A percentile compares a stretch with the other conserved stretches of the same genome.
Evolutionary conservation across 768 basidiomycete species (phyloP).

Genomic region (Pisolithus microcarpus): DNA sequence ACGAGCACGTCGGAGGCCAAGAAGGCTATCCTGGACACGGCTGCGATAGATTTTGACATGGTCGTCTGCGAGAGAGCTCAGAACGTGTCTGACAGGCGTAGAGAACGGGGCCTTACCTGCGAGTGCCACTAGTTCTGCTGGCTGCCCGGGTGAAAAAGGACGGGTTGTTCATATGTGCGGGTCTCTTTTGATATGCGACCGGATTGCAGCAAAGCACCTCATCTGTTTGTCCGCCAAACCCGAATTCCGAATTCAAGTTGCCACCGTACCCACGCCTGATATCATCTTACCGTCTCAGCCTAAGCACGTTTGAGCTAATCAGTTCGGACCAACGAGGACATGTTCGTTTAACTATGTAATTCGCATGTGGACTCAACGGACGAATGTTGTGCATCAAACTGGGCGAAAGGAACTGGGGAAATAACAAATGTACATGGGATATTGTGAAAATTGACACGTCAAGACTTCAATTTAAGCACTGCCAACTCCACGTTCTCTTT

Average conservation of each 20-base stretch:
- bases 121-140: too few relatives aligned
- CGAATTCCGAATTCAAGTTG: conserved; percentile 16
- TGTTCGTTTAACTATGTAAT: too few relatives aligned
- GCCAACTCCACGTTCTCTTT: not conserved
- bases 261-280: not conserved
- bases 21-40: conserved; percentile 66
- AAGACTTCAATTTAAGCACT: not conserved
- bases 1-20: conserved; percentile 62
- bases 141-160: not conserved
- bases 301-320: not conserved
- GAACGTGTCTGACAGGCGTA: not conserved
- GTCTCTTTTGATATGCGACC: conserved; percentile 1
- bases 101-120: conserved; percentile 22
- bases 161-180: not conserved
- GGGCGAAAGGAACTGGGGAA: too few relatives aligned
- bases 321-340: too few relatives aligned
- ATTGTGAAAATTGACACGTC: not conserved
- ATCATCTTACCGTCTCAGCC: not conserved
- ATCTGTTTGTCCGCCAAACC: conserved; percentile 11
- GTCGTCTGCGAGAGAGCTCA: conserved; percentile 2
- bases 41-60: conserved; percentile 24
- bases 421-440: too few relatives aligned
- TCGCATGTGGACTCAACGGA: too few relatives aligned
- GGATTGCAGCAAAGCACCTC: conserved; percentile 18
- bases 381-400: too few relatives aligned